Base-by-base conservation (phyloP, 768 basidiomycete species). In the Tricholoma flavovirens region DNA sequence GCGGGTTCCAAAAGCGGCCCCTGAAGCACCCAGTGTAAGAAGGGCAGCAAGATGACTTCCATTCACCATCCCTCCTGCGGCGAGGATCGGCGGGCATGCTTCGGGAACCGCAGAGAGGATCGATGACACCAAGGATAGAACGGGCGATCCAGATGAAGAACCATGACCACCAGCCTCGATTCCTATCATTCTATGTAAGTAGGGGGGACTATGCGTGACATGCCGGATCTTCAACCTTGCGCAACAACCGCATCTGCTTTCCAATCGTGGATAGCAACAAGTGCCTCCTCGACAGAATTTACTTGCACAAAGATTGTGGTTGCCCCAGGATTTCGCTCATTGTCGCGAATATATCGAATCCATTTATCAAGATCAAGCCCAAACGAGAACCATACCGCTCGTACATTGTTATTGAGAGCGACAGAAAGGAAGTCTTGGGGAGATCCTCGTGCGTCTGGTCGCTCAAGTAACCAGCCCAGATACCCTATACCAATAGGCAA, bases 141-240 rank as follows among this genome's bases (percentile, higher is more conserved):
- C 74, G 1, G 90, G 82, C 35, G 80, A 78, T 6, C 86, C 81
- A 38, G 75, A 64, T 19, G 70, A 60, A 48, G 76, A 70, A 6
- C 88, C 89, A 69, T 93, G 91, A 24, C 91, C 91, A 7, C 91
- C 91, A 36, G 88, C 81, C 70, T 93, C 91, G 55, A 76, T 81
- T 4, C 90, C 90, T 92, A 7, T 30, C 11, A 24, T 49, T 49
- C 30, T 15, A 19, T 7, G 56, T 55, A 52, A 35, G 32, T 15
- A 9, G 15, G 56, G 55, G 52, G 33, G 32, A 26, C 26, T 26
- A 38, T 5, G 32, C 45, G 55, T 49, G 49, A 55, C 50, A 51
- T 49, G 4, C 29, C n/a, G 15, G 3, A n/a, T 17, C 29, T 30
- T 49, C 42, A 53, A 88, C 91, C 89, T 82, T 93, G 91, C 2